Conservation (phyloP, 2,329 filamentous ascomycete species). For the Thielaviopsis populi region DNA sequence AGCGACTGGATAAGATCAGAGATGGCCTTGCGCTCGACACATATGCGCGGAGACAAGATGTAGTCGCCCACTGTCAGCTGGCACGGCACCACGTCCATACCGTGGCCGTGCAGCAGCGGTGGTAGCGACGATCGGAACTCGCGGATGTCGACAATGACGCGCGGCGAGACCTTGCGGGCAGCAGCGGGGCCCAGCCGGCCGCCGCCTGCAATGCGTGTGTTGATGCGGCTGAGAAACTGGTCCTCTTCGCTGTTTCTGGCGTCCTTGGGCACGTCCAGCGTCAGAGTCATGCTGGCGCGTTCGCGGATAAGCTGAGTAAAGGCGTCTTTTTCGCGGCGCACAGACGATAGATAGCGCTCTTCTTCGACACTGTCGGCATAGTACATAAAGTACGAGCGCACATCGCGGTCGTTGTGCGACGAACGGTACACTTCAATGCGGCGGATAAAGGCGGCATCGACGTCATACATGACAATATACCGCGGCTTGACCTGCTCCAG, state of each 20-base stretch:
- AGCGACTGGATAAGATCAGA: constrained; percentile 84
- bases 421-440: constrained; percentile 91
- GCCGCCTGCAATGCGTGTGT: constrained; percentile 90
- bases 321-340: constrained; percentile 89
- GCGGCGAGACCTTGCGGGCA: constrained; percentile 74
- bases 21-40: constrained; percentile 87
- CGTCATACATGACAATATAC: constrained; percentile 98
- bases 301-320: constrained; percentile 93
- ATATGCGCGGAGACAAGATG: constrained; percentile 78
- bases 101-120: constrained; percentile 76
- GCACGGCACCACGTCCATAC: constrained; percentile 79
- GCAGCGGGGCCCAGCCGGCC: constrained; percentile 47
- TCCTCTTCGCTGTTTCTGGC: constrained; percentile 51
- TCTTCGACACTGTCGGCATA: constrained; percentile 92
- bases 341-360: constrained; percentile 75
- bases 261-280: constrained; percentile 51
- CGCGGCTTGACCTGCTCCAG: constrained; percentile 84
- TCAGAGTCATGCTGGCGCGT: constrained; percentile 82
- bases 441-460: constrained; percentile 84
- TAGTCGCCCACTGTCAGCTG: constrained; percentile 97
- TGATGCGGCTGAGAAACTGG: constrained; percentile 75
- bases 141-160: constrained; percentile 87
- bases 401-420: constrained; percentile 76
- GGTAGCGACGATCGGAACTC: constrained; percentile 90
- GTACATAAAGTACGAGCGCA: constrained; percentile 92